These are phyloP conservation scores for Calonectria hawksworthii DNA, from an alignment of 2,329 filamentous ascomycete genomes.

Conservation along the genomic window DNA sequence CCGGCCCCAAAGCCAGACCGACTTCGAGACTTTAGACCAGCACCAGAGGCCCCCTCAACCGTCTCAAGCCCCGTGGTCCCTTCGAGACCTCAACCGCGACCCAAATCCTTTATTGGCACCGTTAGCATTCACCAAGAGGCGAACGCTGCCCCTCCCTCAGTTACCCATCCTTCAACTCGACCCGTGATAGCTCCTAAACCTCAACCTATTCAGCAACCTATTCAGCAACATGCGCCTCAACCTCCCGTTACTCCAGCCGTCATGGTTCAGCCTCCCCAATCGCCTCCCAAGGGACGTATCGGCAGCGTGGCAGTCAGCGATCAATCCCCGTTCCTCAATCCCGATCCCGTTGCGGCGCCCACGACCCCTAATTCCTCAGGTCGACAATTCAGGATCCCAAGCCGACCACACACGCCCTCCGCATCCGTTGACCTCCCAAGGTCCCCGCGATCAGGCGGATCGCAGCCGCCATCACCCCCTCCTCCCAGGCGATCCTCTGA, in stretches of 20 bases:
- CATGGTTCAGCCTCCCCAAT: constrained; percentile 77
- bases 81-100: constrained; percentile 46
- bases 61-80: constrained; percentile 51
- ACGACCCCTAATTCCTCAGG: constrained; percentile 58
- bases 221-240: constrained; percentile 34
- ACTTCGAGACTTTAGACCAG: constrained; percentile 57
- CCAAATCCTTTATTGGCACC: constrained; percentile 42
- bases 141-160: constrained; percentile 38
- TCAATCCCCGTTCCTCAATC: constrained; percentile 61
- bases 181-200: constrained; percentile 43
- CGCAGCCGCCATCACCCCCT: constrained; percentile 73
- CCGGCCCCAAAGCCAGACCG: constrained; percentile 60
- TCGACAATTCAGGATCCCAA: constrained; percentile 67
- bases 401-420: constrained; percentile 67
- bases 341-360: constrained; percentile 59
- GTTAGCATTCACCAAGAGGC: constrained; percentile 39
- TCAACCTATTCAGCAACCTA: constrained; percentile 32
- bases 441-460: constrained; percentile 63
- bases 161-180: constrained; percentile 44
- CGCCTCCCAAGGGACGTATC: constrained; percentile 69
- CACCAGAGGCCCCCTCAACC: constrained; percentile 50
- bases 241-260: constrained; percentile 71
- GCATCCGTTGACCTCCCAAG: constrained; percentile 51
- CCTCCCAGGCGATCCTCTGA: constrained; percentile 75
- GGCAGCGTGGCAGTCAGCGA: constrained; percentile 55